phyloP scores from a whole-genome alignment of 1,139 yeast genomes.

The Suhomyces choctaworum region DNA sequence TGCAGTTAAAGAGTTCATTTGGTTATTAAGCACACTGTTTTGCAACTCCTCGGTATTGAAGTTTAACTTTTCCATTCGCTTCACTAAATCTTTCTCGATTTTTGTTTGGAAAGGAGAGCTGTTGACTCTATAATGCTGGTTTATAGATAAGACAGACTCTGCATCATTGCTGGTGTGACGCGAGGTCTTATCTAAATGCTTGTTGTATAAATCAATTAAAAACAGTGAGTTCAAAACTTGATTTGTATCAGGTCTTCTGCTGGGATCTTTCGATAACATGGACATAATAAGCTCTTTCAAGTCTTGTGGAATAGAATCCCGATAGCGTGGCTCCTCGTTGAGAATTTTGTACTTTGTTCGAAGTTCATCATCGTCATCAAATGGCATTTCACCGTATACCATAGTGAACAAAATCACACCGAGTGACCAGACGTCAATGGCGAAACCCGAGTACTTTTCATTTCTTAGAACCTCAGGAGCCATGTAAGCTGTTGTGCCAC shows the following conservation, averaged over 20 bases:
- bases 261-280: constrained; percentile 68
- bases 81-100: constrained; percentile 64
- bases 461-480: constrained; percentile 84
- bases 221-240: constrained; percentile 66
- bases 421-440: constrained; percentile 87
- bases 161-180: constrained; percentile 32
- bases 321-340: constrained; percentile 61
- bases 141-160: constrained; percentile 43
- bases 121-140: constrained; percentile 38
- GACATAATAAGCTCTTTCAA: constrained; percentile 48
- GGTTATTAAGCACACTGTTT: constrained; percentile 57
- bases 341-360: constrained; percentile 63
- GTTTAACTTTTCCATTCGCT: constrained; percentile 63
- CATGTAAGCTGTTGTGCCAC: constrained; percentile 96
- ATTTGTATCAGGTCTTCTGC: constrained; percentile 55
- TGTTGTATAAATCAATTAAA: constrained; percentile 45
- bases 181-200: constrained; percentile 27
- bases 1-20: constrained; percentile 81
- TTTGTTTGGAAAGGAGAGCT: constrained; percentile 55
- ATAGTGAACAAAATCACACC: constrained; percentile 93
- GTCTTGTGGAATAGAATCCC: constrained; percentile 46
- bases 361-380: constrained; percentile 77
- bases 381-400: constrained; percentile 87
- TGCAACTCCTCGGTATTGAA: constrained; percentile 66
- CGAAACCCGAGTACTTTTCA: constrained; percentile 76